Percentiles rank a stretch among this genome's conserved stretches.
Conservation (phyloP, 306 rosid genomes). For the Inga oerstediana region DNA sequence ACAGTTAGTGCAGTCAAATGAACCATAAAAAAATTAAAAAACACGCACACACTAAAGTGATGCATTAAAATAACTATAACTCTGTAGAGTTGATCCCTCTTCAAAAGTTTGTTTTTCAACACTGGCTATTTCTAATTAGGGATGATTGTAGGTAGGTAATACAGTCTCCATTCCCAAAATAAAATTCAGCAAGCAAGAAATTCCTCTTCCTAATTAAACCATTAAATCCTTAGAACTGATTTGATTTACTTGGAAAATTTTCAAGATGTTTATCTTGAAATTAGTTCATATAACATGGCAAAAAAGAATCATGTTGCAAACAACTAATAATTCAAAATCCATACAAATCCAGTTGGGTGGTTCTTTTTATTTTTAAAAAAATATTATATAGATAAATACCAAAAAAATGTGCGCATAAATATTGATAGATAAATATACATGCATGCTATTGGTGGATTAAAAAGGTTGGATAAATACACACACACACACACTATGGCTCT, state of each 20-base stretch:
- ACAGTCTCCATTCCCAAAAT: not conserved
- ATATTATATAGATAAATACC: not conserved
- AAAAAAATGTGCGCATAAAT: not conserved
- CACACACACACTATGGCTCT: too few relatives aligned
- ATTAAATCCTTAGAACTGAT: not conserved
- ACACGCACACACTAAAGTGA: not conserved
- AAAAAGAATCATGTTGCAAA: not conserved
- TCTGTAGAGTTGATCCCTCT: slow-evolving; percentile 5
- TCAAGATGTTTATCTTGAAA: not conserved
- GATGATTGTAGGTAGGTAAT: not conserved
- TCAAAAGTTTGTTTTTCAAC: slow-evolving; percentile 25
- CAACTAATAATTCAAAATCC: not conserved
- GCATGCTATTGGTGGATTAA: not conserved
- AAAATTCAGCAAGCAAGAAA: not conserved
- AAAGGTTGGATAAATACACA: not conserved
- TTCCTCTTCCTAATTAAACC: not conserved
- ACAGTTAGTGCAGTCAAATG: slow-evolving; percentile 36
- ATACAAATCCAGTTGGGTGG: not conserved
- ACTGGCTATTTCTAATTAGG: not conserved
- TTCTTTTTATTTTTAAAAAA: not conserved
- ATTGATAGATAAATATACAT: not conserved
- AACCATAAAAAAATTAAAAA: not conserved
- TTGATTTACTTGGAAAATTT: not conserved
- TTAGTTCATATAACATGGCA: not conserved
- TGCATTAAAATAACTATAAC: slow-evolving; percentile 3